Evolutionary conservation across 1,284 basidiomycete genomes (phyloP), one percentile per base, ranked within the genome.

Genomic region (Cutaneotrichosporon curvatum): DNA sequence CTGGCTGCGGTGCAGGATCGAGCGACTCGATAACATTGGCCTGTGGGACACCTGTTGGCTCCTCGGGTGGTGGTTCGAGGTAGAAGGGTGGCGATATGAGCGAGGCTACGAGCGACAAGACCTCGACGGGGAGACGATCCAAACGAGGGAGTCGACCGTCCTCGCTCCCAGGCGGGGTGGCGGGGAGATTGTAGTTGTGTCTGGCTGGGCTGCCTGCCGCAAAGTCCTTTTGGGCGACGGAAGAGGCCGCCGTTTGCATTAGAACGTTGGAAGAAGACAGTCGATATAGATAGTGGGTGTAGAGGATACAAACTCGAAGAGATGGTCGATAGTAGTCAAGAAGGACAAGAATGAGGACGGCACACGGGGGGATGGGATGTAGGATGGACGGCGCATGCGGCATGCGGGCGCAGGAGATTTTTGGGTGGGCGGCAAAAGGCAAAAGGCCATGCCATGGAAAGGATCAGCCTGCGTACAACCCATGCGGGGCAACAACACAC

Each of bases 111-210:
- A 60, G 56, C 30, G 58, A 62, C 9, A 68, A 51, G 14, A 63
- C 60, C 50, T 68, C 66, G 47, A 64, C 48, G 28, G 66, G 65
- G 25, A 68, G 22, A 77, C 55, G 45, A 68, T 74, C 47, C 37
- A 55, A 20, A 9, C 43, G 28, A 7, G 42, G 42, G 22, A 43
- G 42, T 23, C 11, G 23, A 30, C 30, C 40, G 19, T 41, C 28
- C 18, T 41, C 20, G 14, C 5, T 34, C 32, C 32, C 32, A 14
- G 14, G 32, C 14, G 14, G 32, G n/a, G 32, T 16, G 32, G 32
- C 14, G 32, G 32, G 32, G 32, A 14, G 32, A 7, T 34, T 34
- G 32, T 16, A 16, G 32, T 34, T 6, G 32, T 15, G 32, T 34
- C 16, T 34, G 8, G 32, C 25, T 28, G 25, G 25, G 25, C 25